These are phyloP conservation scores for Pulveroboletus sp. DNA, from an alignment of 1,284 basidiomycete genomes.

Conservation along the genomic window DNA sequence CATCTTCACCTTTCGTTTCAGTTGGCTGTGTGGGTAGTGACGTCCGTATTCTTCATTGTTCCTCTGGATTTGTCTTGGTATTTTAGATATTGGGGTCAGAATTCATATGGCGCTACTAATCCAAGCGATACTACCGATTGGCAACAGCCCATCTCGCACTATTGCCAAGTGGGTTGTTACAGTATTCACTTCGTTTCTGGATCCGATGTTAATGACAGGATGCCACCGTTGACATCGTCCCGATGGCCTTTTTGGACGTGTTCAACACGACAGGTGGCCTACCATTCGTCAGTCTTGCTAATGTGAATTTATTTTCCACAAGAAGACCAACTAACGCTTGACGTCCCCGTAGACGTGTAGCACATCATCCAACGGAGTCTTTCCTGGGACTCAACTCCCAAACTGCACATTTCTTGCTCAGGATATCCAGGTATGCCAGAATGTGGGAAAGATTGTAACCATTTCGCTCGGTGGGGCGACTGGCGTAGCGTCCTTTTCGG, in stretches of 20 bases:
- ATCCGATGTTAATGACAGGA: conserved; percentile 5
- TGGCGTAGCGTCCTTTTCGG: conserved; percentile 50
- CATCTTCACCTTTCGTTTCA: conserved; percentile 7
- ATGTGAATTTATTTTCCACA: conserved; percentile 40
- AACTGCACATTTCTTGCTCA: conserved; percentile 57
- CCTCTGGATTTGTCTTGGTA: background rate
- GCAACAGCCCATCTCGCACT: conserved; percentile 34
- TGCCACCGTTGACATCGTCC: conserved; percentile 42
- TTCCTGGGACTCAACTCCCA: conserved; percentile 58
- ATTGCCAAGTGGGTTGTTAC: conserved; percentile 23
- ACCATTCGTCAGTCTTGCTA: conserved; percentile 63
- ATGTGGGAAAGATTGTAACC: conserved; percentile 65
- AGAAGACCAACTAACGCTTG: background rate
- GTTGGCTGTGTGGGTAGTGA: conserved; percentile 27
- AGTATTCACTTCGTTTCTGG: background rate
- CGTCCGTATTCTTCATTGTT: background rate
- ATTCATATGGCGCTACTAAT: conserved; percentile 35
- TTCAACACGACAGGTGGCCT: conserved; percentile 57
- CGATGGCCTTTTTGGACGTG: conserved; percentile 59
- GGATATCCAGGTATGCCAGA: conserved; percentile 61
- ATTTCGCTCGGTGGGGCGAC: conserved; percentile 65
- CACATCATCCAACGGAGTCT: conserved; percentile 42
- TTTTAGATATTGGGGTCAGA: conserved; percentile 37
- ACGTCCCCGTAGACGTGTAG: conserved; percentile 41
- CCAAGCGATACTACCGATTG: conserved; percentile 25